Evolutionary conservation across 2,329 filamentous ascomycete genomes (phyloP), one percentile per base, ranked within the genome.

Genomic region (Davidsoniella neocaledoniae): DNA sequence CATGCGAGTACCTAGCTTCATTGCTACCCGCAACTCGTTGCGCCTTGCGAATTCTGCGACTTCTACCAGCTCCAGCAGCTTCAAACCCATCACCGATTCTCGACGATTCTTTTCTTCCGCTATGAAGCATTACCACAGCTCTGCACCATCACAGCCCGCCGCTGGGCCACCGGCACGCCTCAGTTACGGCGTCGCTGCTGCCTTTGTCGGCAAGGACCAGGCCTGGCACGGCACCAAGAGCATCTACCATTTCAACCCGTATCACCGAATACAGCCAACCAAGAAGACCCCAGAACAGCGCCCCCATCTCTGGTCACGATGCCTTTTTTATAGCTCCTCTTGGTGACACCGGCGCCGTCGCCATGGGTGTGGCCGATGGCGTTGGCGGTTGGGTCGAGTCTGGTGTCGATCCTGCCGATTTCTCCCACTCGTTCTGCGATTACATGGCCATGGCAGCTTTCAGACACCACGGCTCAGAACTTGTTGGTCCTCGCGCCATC

Each of bases 381-480:
- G 91, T 98, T 0, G 91, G 91, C 44, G 91, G 91, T 36, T 98
- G 91, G 88, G 78, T 83, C 55, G 85, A 94, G 58, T 90, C 83
- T 38, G 87, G 87, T 42, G 81, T 98, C 48, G 88, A 98, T 60
- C 88, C 91, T 7, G 87, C 87, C 25, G 86, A 95, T 65, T 96
- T 96, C 65, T 91, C 90, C 3, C 90, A 96, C 62, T 85, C 83
- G 39, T 71, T 98, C 53, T 96, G 91, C 70, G 81, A 86, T 58
- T 84, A 94, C 64, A 96, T 96, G 87, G 86, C 87, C 2, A 72
- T 79, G 46, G 76, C 77, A 10, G 84, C 87, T 14, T 16, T 63
- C 82, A 49, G 73, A 75, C 43, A 51, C 29, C 44, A 38, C 23
- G 78, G 90, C 1, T 76, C 76, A 58, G 68, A 73, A 42, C 67